phyloP scores from a whole-genome alignment of 1,139 yeast genomes.

The Pneumocystis sp. region DNA sequence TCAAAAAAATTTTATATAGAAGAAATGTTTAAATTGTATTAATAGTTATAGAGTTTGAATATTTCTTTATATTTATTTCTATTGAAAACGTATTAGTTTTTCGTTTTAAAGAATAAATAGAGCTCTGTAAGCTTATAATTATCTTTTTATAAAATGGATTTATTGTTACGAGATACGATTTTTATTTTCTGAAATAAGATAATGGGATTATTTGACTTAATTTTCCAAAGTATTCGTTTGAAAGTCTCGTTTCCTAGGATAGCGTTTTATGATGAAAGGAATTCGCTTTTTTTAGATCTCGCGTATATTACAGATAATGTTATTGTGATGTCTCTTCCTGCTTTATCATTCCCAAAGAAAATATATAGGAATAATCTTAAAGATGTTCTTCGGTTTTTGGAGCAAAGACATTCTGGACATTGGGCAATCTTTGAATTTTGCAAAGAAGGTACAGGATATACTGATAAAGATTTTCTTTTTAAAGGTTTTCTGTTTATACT shows the following conservation, averaged over 20 bases:
- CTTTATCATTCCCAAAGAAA: slow-evolving; percentile 30
- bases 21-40: no score
- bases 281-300: slow-evolving; percentile 33
- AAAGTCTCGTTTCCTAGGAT: not conserved
- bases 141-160: not conserved
- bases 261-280: slow-evolving; percentile 4
- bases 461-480: slow-evolving; percentile 26
- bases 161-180: not conserved
- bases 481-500: slow-evolving; percentile 16
- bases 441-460: slow-evolving; percentile 42
- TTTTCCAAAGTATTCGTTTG: not conserved
- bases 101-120: not conserved
- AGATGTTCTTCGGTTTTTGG: slow-evolving; percentile 39
- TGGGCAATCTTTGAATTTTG: slow-evolving; percentile 71
- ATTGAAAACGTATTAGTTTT: not conserved
- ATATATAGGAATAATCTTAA: slow-evolving; percentile 42
- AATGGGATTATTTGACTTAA: not conserved
- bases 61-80: not conserved
- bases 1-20: not conserved
- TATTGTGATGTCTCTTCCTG: slow-evolving; percentile 65
- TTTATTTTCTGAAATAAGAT: not conserved
- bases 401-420: slow-evolving; percentile 33
- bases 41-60: not conserved
- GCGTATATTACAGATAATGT: slow-evolving; percentile 47
- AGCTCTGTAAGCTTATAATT: not conserved